Percentiles rank a stretch among this genome's conserved stretches.
These are phyloP conservation scores for Plenodomus tracheiphilus DNA, from an alignment of 2,329 filamentous ascomycete genomes.

Conservation along the genomic window DNA sequence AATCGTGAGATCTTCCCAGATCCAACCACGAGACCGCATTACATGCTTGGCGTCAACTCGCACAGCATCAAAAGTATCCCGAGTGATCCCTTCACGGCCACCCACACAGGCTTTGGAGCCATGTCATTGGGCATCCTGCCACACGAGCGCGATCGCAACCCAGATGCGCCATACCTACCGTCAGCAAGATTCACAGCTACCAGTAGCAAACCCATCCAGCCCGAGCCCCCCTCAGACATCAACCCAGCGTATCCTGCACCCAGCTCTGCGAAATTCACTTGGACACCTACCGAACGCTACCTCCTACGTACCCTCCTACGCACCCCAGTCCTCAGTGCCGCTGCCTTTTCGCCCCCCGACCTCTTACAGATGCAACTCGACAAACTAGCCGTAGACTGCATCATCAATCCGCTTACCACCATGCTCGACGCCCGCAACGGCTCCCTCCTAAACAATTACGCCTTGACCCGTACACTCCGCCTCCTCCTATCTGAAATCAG, in stretches of 20 bases:
- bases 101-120: conserved; percentile 63
- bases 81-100: conserved; percentile 55
- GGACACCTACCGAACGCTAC: conserved; percentile 57
- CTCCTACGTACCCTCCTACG: conserved; percentile 67
- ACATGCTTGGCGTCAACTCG: conserved; percentile 70
- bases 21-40: conserved; percentile 67
- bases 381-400: conserved; percentile 71
- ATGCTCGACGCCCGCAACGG: conserved; percentile 77
- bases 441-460: conserved; percentile 67
- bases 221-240: conserved; percentile 15
- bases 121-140: conserved; percentile 59
- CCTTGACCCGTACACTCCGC: conserved; percentile 68
- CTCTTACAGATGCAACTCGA: conserved; percentile 78
- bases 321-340: conserved; percentile 64
- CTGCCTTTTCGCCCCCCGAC: conserved; percentile 60
- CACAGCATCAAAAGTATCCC: conserved; percentile 57
- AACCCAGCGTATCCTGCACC: conserved; percentile 19
- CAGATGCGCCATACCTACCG: conserved; percentile 29
- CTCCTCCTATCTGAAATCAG: conserved; percentile 75
- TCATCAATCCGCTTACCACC: conserved; percentile 81
- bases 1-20: conserved; percentile 72
- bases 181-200: conserved; percentile 13
- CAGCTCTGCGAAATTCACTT: conserved; percentile 26
- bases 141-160: conserved; percentile 37
- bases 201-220: conserved; percentile 2